Evolutionary conservation across 371 early-diverging fungal species (phyloP), one percentile per base, ranked within the genome.

Genomic region (Rhizopus arrhizus): DNA sequence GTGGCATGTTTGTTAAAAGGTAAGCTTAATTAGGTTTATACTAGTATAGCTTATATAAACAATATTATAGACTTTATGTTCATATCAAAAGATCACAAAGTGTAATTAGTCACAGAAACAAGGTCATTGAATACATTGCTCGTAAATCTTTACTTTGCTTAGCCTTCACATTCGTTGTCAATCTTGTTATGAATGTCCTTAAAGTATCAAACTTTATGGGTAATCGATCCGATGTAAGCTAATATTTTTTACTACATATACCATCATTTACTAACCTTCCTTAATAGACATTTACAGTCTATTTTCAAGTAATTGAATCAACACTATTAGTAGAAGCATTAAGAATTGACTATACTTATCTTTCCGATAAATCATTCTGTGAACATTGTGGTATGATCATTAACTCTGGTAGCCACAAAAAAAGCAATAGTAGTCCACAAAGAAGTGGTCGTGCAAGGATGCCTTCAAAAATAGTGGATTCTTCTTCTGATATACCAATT

Each of bases 1-100:
- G 80, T 62, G 80, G 80, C 38, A 72, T 76, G 76, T 79, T 79
- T 69, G 80, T 79, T 10, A 62, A 73, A 65, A 73, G 74, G 74
- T 78, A 68, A 46, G 29, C 2, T 15, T 52, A 16, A 6, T 9
- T 0, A 0, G 15, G 4, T 52, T 38, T 3, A 2, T 8, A 9
- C 7, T n/a, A 15, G 6, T 9, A 36, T 9, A 36, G 36, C 12
- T 29, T 38, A 10, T 53, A 16, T 40, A 35, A 32, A 28, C 35
- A 13, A 46, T 46, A 31, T 53, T n/a, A 13, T 56, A 76, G 77
- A 54, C 62, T 78, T 1, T 75, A 75, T 47, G 57, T 62, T 12
- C 78, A 78, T 62, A 75, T 78, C 22, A 45, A 50, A 34, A 57
- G 42, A 8, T 68, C 75, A 36, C 63, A 65, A 22, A 57, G 56